phyloP scores from a whole-genome alignment of 2,329 filamentous ascomycete genomes.

The Monilinia aucupariae region DNA sequence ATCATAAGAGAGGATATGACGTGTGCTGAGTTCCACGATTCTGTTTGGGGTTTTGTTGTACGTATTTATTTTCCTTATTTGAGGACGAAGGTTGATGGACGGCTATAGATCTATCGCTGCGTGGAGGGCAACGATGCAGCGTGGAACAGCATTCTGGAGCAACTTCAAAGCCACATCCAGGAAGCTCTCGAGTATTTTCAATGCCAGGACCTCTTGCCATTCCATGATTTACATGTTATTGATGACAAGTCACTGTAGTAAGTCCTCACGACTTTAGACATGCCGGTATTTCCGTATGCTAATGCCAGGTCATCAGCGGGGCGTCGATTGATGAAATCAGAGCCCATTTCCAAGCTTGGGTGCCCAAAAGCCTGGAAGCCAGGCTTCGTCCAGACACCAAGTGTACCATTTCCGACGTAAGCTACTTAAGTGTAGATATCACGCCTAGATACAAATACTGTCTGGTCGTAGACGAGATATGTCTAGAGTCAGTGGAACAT shows the following conservation, averaged over 20 bases:
- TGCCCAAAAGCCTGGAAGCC: background rate
- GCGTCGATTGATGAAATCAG: conserved; percentile 9
- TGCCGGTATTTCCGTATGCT: background rate
- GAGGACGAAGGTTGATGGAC: conserved; percentile 3
- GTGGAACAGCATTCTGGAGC: conserved; percentile 13
- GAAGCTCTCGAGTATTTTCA: background rate
- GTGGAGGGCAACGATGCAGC: background rate
- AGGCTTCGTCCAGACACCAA: conserved; percentile 8
- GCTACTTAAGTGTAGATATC: background rate
- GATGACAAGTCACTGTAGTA: background rate
- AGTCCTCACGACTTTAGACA: background rate
- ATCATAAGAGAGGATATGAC: conserved; percentile 13
- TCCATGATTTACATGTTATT: background rate
- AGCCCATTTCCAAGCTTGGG: conserved; percentile 8
- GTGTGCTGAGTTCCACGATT: conserved; percentile 36
- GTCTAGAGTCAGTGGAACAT: background rate
- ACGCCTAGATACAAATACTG: background rate
- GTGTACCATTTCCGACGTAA: background rate
- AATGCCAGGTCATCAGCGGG: conserved; percentile 8
- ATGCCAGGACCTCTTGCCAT: background rate
- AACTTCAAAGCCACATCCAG: conserved; percentile 7
- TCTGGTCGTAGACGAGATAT: background rate
- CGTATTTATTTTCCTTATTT: conserved; percentile 11
- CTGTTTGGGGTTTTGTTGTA: conserved; percentile 21
- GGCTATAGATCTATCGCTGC: conserved; percentile 11